A percentile compares a stretch with the other conserved stretches of the same genome.
Evolutionary conservation across 2,329 filamentous ascomycete genomes (phyloP).

Genomic region (Fusarium sp.): DNA sequence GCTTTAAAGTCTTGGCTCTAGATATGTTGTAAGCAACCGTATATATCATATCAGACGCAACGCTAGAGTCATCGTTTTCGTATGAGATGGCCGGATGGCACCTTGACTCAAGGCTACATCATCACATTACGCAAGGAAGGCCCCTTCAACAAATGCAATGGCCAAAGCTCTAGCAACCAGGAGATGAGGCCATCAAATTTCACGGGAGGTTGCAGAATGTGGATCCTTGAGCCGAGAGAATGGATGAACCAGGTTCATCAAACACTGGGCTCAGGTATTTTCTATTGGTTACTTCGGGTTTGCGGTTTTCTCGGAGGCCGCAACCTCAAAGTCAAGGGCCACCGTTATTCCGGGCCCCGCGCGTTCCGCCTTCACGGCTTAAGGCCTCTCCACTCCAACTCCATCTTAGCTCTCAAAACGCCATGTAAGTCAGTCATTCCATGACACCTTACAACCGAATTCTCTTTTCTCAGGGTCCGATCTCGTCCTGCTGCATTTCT

Average conservation of each 20-base stretch:
- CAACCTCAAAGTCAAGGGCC: neutral
- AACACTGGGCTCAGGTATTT: neutral
- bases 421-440: constrained; percentile 29
- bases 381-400: neutral
- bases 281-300: constrained; percentile 41
- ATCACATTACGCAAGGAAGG: constrained; percentile 2
- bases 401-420: constrained; percentile 22
- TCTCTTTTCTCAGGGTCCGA: constrained; percentile 33
- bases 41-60: neutral
- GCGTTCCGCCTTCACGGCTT: constrained; percentile 29
- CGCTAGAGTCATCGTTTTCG: neutral
- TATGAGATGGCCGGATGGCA: neutral
- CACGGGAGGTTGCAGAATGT: neutral
- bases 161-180: neutral
- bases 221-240: constrained; percentile 1
- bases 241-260: constrained; percentile 1
- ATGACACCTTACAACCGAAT: constrained; percentile 4
- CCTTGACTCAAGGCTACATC: neutral
- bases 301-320: constrained; percentile 39
- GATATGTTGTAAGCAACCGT: neutral
- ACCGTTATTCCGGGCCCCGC: constrained; percentile 39
- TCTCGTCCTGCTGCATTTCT: constrained; percentile 12
- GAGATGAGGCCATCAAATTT: constrained; percentile 19
- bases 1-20: constrained; percentile 25
- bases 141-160: neutral